A percentile compares a stretch with the other conserved stretches of the same genome.
Evolutionary conservation across 768 basidiomycete genomes (phyloP).

Genomic region (Agaricus subrufescens): DNA sequence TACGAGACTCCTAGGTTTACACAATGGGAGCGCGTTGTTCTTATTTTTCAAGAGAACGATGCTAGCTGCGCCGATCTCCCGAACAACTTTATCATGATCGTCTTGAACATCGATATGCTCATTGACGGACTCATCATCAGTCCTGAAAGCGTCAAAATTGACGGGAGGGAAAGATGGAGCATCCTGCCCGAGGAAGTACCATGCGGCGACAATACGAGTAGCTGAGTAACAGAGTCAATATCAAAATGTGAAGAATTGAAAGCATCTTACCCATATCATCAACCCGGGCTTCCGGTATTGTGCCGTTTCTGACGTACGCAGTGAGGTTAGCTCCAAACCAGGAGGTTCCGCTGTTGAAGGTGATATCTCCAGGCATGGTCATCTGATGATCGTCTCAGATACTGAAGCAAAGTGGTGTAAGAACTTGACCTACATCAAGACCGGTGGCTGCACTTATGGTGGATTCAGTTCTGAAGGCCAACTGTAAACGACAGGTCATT

Average conservation of each 20-base stretch:
- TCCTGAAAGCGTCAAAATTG: constrained; percentile 68
- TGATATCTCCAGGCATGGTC: constrained; percentile 65
- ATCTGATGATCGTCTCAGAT: constrained; percentile 36
- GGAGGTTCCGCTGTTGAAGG: constrained; percentile 41
- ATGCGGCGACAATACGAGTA: constrained; percentile 68
- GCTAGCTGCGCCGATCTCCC: constrained; percentile 69
- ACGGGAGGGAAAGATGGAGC: constrained; percentile 51
- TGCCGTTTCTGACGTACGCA: constrained; percentile 63
- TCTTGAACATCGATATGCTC: constrained; percentile 63
- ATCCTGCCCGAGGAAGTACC: constrained; percentile 68
- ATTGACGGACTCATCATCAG: constrained; percentile 49
- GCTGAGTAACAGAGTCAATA: constrained; percentile 30
- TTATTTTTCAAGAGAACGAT: constrained; percentile 76
- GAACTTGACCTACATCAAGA: constrained; percentile 46
- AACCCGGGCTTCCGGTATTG: constrained; percentile 58
- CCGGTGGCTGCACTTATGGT: constrained; percentile 58
- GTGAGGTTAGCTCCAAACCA: constrained; percentile 72
- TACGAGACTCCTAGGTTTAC: constrained; percentile 53
- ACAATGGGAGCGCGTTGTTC: constrained; percentile 50
- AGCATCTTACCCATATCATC: constrained; percentile 66
- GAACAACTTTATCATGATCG: constrained; percentile 63
- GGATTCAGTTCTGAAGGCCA: constrained; percentile 37
- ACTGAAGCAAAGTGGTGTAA: background rate
- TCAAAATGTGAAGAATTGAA: background rate
- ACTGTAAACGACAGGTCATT: background rate